phyloP scores from a whole-genome alignment of 2,329 filamentous ascomycete species.

The Aspergillus nomiae region DNA sequence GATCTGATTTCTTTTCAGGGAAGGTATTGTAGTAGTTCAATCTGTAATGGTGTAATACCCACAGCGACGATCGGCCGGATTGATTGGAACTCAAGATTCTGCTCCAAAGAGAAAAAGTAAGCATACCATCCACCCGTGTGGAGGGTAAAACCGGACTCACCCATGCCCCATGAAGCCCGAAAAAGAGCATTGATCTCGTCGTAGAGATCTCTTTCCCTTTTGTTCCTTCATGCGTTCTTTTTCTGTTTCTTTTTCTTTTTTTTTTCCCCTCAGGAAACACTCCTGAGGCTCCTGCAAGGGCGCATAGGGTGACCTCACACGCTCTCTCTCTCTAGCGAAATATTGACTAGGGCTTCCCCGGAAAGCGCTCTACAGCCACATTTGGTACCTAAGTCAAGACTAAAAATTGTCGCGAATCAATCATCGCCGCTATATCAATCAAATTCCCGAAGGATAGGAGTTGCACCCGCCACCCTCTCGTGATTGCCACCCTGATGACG shows the following conservation, averaged over 20 bases:
- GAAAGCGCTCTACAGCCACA: background rate
- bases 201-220: background rate
- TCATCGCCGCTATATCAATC: background rate
- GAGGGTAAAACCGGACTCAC: constrained; percentile 5
- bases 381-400: background rate
- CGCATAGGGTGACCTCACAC: too few relatives aligned
- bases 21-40: background rate
- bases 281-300: too few relatives aligned
- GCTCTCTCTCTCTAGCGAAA: background rate
- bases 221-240: background rate
- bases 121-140: constrained; percentile 12
- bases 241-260: constrained; percentile 1
- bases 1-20: background rate
- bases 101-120: constrained; percentile 13
- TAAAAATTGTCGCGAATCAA: background rate
- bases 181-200: background rate
- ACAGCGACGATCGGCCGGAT: constrained; percentile 1
- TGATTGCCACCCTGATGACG: background rate
- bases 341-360: background rate
- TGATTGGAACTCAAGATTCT: background rate
- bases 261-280: background rate
- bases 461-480: background rate
- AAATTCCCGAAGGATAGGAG: background rate
- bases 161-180: background rate
- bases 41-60: background rate